Percentiles rank a stretch among this genome's conserved stretches.
Evolutionary conservation across 2,329 filamentous ascomycete species (phyloP).

Genomic region (Hortaea sp.): DNA sequence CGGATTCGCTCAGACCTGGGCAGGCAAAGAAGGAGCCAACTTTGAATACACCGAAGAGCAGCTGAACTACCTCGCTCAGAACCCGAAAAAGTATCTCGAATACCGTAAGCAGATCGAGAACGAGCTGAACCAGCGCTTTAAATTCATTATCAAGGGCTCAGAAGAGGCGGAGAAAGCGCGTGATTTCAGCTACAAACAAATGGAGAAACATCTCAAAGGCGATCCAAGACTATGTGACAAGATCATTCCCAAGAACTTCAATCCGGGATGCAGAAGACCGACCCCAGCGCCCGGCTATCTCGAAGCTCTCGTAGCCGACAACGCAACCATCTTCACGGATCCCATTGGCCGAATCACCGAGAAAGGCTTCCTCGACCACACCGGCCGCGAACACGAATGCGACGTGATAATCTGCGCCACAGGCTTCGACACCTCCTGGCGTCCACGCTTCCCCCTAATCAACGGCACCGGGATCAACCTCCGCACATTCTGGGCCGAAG

Average conservation of each 20-base stretch:
- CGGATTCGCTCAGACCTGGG: constrained; percentile 38
- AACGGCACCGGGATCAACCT: constrained; percentile 21
- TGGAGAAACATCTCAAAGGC: constrained; percentile 31
- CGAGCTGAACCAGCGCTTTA: constrained; percentile 44
- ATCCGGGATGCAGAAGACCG: constrained; percentile 31
- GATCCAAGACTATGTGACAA: constrained; percentile 31
- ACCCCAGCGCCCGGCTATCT: constrained; percentile 36
- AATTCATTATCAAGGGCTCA: constrained; percentile 43
- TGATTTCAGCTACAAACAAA: constrained; percentile 30
- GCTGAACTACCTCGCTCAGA: constrained; percentile 27
- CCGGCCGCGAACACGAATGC: constrained; percentile 20
- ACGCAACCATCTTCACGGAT: constrained; percentile 26
- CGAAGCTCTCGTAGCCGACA: constrained; percentile 27
- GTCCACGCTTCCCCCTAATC: constrained; percentile 23
- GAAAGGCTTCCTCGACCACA: constrained; percentile 23
- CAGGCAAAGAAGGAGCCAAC: constrained; percentile 37
- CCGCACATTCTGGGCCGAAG: constrained; percentile 27
- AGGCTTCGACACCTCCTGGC: constrained; percentile 28
- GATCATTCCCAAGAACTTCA: constrained; percentile 38
- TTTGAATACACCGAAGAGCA: constrained; percentile 37
- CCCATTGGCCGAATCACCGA: constrained; percentile 21
- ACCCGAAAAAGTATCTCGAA: constrained; percentile 36
- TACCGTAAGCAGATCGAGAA: constrained; percentile 40
- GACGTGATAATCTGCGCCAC: constrained; percentile 31
- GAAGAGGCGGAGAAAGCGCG: constrained; percentile 34